Evolutionary conservation across 2,329 filamentous ascomycete species (phyloP), one percentile per base, ranked within the genome.

Genomic region (Penicillium nordicum): DNA sequence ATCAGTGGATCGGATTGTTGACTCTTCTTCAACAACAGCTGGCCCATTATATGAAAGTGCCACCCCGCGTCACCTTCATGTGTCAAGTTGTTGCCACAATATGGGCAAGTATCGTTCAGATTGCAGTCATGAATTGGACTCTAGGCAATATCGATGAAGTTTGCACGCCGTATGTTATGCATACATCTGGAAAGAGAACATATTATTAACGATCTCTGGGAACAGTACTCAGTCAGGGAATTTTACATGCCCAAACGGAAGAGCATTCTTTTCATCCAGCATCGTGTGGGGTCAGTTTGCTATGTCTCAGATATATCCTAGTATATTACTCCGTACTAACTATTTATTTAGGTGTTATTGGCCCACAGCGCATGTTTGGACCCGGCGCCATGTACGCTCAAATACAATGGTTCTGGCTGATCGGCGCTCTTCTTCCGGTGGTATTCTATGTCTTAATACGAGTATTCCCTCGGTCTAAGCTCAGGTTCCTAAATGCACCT

Each of bases 361-460:
- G 87, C 0, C 87, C 87, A 0, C 76, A 79, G 2, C 82, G 86
- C 40, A 85, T 89, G 71, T 89, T 89, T 68, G 82, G 81, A 52
- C 76, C 79, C 3, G 78, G 78, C 2, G 81, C 81, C n/a, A 76
- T 87, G 8, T 89, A 89, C 68, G 76, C 79, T 1, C 76, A 76
- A 4, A 77, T 89, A 42, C 82, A 86, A 63, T 89, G 80, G 78
- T 89, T 88, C 74, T 89, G 84, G 83, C 79, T 88, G 40, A 76
- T 87, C 42, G 87, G 87, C 30, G 84, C 82, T 34, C 55, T 82
- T 7, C 74, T 83, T 0, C 87, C 87, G 8, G 69, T 88, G 48
- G 62, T 83, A 37, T 82, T 85, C 55, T 89, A 75, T 60, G 55
- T 74, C 14, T 72, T 86, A 34, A 84, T 84, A 12, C 80, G 84